Evolutionary conservation across 164 flowering plant species (phyloP), one percentile per base, ranked within the genome.

Genomic region (Magnolia officinalis): DNA sequence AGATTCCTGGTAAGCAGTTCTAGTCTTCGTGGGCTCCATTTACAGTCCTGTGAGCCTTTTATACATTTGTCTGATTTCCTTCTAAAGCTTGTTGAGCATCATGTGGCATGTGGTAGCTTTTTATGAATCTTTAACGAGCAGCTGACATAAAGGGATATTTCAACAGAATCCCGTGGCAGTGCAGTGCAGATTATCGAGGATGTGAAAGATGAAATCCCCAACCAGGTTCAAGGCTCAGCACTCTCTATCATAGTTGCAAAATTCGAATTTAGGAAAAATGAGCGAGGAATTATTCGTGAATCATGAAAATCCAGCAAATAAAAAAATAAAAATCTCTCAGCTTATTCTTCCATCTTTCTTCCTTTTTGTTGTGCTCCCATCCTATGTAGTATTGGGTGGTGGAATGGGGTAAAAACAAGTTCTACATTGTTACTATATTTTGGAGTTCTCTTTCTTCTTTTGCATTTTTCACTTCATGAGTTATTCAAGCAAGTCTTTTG

Each of bases 81-180:
- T 55, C 18, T 55, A 11, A 55, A 16, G 61, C 61, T 55, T 55
- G 16, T 55, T 55, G 61, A 55, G 61, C 61, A 26, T 26, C 29
- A 26, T 71, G 6, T n/a, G 18, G 26, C 4, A 49, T 20, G 19
- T 55, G 61, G 18, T 55, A 9, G 13, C 16, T 55, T 55, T 55
- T 55, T 14, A 29, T 55, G 45, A 50, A 23, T 6, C 63, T 24
- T 72, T 20, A 29, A 21, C 16, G 74, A 23, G 63, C 64, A 55
- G 9, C 63, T 55, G 66, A 55, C 45, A 37, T 37, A 5, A 55
- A 7, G 49, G 67, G 64, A 78, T 67, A 21, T 6, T 74, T 70
- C 83, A 70, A 75, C 64, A 45, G 76, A 29, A 67, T 71, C 81
- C 73, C 50, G 63, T 20, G 23, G 49, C 50, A 68, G 59, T 59